phyloP scores from a whole-genome alignment of 129 eudicot species.

The Flaveria ramosissima region DNA sequence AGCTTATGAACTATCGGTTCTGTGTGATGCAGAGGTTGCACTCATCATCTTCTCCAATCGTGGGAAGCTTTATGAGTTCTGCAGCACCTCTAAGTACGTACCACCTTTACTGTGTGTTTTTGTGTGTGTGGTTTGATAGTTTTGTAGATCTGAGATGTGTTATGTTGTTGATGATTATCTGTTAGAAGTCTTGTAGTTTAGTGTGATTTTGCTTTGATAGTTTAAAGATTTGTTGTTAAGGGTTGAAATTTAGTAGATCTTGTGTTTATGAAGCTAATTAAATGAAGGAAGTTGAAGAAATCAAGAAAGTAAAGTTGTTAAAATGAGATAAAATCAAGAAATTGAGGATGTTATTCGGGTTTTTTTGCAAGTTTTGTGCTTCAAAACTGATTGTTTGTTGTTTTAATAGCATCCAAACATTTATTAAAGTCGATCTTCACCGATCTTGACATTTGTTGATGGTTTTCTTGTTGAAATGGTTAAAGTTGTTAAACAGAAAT shows the following conservation, averaged over 20 bases:
- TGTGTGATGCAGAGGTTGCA: slow-evolving; percentile 89
- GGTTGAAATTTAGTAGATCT: slow-evolving; percentile 31
- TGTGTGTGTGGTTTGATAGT: slow-evolving; percentile 9
- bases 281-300: too few relatives aligned
- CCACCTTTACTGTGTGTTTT: slow-evolving; percentile 4
- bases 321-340: slow-evolving; percentile 4
- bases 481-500: neutral
- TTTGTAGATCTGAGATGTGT: slow-evolving; percentile 35
- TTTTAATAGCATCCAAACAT: neutral
- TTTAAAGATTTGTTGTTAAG: neutral
- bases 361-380: neutral
- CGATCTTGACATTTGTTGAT: neutral
- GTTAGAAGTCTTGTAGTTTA: neutral
- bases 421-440: neutral
- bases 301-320: neutral
- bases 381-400: slow-evolving; percentile 7
- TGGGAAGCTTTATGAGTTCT: slow-evolving; percentile 60
- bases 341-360: neutral
- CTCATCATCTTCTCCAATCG: slow-evolving; percentile 74
- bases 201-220: slow-evolving; percentile 14
- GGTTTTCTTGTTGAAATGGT: neutral
- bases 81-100: slow-evolving; percentile 63
- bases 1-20: slow-evolving; percentile 81
- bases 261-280: neutral
- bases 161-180: slow-evolving; percentile 18